Evolutionary conservation across 2,329 filamentous ascomycete species (phyloP).

Genomic region (Fusarium sterilihyphosum): DNA sequence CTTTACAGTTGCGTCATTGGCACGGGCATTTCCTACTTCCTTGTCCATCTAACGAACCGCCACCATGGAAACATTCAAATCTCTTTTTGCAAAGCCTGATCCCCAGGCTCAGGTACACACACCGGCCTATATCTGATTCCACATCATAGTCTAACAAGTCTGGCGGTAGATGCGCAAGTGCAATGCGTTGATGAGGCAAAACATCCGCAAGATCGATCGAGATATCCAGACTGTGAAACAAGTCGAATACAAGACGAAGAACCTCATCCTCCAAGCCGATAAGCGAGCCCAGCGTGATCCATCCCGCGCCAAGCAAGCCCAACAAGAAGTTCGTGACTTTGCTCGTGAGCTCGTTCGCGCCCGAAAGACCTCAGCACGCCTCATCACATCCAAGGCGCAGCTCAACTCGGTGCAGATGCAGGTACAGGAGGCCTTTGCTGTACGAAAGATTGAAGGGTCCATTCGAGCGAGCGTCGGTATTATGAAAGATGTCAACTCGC

Average conservation of each 20-base stretch:
- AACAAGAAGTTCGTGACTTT: constrained; percentile 85
- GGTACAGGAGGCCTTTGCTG: constrained; percentile 94
- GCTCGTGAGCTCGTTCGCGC: constrained; percentile 87
- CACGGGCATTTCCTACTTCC: constrained; percentile 11
- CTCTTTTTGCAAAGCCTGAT: constrained; percentile 90
- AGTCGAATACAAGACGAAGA: constrained; percentile 85
- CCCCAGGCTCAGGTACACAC: constrained; percentile 85
- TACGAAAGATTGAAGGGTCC: constrained; percentile 94
- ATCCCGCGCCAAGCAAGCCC: constrained; percentile 79
- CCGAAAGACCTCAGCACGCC: constrained; percentile 77
- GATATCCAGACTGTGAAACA: constrained; percentile 83
- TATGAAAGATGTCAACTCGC: constrained; percentile 94
- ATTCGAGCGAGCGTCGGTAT: constrained; percentile 88
- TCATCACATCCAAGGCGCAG: constrained; percentile 90
- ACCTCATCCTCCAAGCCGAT: constrained; percentile 84
- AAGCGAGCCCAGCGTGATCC: constrained; percentile 84
- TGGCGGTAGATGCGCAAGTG: constrained; percentile 86
- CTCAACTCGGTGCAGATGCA: constrained; percentile 95
- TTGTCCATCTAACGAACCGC: constrained; percentile 8
- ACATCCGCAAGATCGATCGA: constrained; percentile 93
- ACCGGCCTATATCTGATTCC: neutral
- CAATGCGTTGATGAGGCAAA: constrained; percentile 86
- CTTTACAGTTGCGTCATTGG: constrained; percentile 41
- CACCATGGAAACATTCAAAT: constrained; percentile 85
- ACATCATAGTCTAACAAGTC: neutral